These are phyloP conservation scores for Alternaria brassicicola DNA, from an alignment of 2,329 filamentous ascomycete species.

Conservation along the genomic window DNA sequence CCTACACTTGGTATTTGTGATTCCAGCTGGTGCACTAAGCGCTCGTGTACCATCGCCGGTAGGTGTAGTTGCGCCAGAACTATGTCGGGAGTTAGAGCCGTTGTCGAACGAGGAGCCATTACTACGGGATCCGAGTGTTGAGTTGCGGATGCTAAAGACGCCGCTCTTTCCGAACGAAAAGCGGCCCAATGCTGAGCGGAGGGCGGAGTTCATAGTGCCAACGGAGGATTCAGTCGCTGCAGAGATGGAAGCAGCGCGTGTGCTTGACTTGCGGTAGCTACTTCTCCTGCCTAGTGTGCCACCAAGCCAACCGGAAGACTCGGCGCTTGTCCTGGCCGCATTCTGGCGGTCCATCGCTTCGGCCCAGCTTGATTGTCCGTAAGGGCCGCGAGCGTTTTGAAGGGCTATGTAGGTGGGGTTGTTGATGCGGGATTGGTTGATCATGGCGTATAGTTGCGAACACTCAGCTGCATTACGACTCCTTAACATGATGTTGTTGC, in stretches of 20 bases:
- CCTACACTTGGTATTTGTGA: constrained; percentile 82
- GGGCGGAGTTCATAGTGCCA: constrained; percentile 77
- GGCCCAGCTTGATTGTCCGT: constrained; percentile 55
- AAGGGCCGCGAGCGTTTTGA: constrained; percentile 71
- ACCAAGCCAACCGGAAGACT: constrained; percentile 56
- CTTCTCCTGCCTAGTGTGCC: constrained; percentile 59
- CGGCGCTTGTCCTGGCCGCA: constrained; percentile 47
- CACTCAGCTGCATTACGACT: constrained; percentile 78
- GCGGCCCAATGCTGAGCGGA: constrained; percentile 72
- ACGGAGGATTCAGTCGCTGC: constrained; percentile 77
- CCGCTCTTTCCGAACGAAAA: constrained; percentile 72
- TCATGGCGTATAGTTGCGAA: constrained; percentile 79
- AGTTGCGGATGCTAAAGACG: constrained; percentile 82
- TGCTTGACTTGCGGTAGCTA: constrained; percentile 60
- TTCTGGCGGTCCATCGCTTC: constrained; percentile 60
- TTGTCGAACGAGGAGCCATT: constrained; percentile 58
- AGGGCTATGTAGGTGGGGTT: constrained; percentile 87
- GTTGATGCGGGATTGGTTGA: constrained; percentile 87
- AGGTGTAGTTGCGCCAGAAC: constrained; percentile 45
- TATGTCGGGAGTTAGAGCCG: constrained; percentile 46
- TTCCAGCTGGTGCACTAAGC: constrained; percentile 62
- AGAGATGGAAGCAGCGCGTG: constrained; percentile 60
- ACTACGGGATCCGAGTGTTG: constrained; percentile 68
- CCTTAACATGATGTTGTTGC: constrained; percentile 88
- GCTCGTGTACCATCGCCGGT: constrained; percentile 33